These are phyloP conservation scores for Ogataea parapolymorpha DNA, from an alignment of 805 yeast genomes.

Conservation along the genomic window DNA sequence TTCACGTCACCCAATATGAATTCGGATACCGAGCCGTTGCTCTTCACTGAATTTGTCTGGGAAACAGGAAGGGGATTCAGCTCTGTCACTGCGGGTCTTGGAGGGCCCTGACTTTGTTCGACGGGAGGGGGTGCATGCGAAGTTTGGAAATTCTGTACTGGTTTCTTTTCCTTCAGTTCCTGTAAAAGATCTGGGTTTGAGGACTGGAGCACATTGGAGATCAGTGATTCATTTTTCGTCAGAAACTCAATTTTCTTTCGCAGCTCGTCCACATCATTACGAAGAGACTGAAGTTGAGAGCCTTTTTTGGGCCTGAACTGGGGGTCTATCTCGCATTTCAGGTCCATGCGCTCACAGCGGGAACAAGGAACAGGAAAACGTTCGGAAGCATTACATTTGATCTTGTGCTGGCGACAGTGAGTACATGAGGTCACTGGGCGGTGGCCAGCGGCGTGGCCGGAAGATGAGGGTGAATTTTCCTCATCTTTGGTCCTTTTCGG, in stretches of 20 bases:
- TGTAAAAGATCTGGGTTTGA: constrained; percentile 10
- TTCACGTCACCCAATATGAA: constrained; percentile 75
- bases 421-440: constrained; percentile 92
- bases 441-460: constrained; percentile 47
- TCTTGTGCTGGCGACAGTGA: constrained; percentile 91
- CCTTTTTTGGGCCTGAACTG: constrained; percentile 90
- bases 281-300: constrained; percentile 76
- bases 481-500: constrained; percentile 9
- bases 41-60: constrained; percentile 17
- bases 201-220: constrained; percentile 59
- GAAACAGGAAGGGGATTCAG: constrained; percentile 18
- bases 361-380: constrained; percentile 79
- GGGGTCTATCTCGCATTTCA: constrained; percentile 86
- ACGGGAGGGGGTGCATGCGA: background rate
- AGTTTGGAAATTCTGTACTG: background rate
- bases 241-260: constrained; percentile 67
- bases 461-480: constrained; percentile 11
- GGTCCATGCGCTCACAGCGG: constrained; percentile 74
- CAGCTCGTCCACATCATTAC: constrained; percentile 81
- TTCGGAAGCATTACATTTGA: constrained; percentile 87
- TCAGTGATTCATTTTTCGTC: constrained; percentile 61
- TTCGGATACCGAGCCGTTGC: constrained; percentile 45
- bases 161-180: constrained; percentile 1
- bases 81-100: constrained; percentile 18
- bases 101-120: constrained; percentile 2